Evolutionary conservation across 1,284 basidiomycete genomes (phyloP).

Genomic region (Pseudozyma thailandica): DNA sequence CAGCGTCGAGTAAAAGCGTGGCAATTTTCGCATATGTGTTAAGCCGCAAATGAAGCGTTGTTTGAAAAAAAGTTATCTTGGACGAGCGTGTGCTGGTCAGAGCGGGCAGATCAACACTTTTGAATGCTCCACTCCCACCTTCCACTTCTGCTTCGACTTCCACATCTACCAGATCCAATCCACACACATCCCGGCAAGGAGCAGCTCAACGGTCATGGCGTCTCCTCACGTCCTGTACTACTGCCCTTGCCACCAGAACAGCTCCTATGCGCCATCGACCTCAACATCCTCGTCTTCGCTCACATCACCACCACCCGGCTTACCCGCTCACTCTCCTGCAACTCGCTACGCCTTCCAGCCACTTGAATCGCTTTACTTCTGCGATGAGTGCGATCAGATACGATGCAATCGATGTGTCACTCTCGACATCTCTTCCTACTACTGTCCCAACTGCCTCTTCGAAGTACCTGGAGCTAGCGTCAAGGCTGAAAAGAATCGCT

Average conservation of each 20-base stretch:
- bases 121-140: conserved; percentile 1
- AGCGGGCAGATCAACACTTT: conserved; percentile 26
- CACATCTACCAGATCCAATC: background rate
- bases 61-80: background rate
- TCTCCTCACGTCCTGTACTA: conserved; percentile 44
- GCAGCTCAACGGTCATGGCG: conserved; percentile 8
- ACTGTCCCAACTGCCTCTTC: conserved; percentile 98
- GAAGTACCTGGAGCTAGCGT: conserved; percentile 97
- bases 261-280: background rate
- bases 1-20: background rate
- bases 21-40: background rate
- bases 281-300: conserved; percentile 11
- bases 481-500: conserved; percentile 94
- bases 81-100: background rate
- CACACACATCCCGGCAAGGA: background rate
- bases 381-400: conserved; percentile 96
- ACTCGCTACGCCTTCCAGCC: conserved; percentile 72
- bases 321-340: conserved; percentile 42
- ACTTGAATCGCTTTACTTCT: conserved; percentile 89
- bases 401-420: conserved; percentile 91
- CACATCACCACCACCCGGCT: conserved; percentile 21
- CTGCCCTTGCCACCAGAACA: conserved; percentile 32
- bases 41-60: background rate
- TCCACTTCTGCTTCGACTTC: background rate
- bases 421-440: conserved; percentile 93